A percentile compares a stretch with the other conserved stretches of the same genome.
Conservation (phyloP, 2,329 filamentous ascomycete genomes). For the Fusarium acutatum region DNA sequence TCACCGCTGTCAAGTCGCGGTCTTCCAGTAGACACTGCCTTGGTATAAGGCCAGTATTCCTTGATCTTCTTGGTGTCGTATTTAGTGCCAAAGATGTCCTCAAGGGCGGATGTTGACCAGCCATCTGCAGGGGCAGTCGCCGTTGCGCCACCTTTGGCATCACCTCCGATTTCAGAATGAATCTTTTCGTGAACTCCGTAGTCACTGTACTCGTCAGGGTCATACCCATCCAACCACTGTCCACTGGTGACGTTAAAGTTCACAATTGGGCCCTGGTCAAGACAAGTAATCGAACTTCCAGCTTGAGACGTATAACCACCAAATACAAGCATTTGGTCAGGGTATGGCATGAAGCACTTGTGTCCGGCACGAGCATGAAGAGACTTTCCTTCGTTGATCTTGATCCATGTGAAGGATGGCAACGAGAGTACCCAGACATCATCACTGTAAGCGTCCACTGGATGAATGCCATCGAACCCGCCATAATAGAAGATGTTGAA, state of each 20-base stretch:
- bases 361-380: constrained; percentile 74
- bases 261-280: constrained; percentile 63
- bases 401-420: constrained; percentile 82
- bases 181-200: constrained; percentile 76
- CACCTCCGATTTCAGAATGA: constrained; percentile 72
- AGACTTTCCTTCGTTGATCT: constrained; percentile 55
- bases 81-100: constrained; percentile 59
- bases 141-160: constrained; percentile 73
- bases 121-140: constrained; percentile 68
- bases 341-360: constrained; percentile 77
- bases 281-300: constrained; percentile 50
- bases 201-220: constrained; percentile 66
- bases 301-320: constrained; percentile 66
- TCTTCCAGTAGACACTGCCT: constrained; percentile 37
- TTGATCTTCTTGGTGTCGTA: constrained; percentile 67
- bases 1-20: constrained; percentile 20
- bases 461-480: constrained; percentile 69
- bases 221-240: constrained; percentile 75
- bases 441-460: constrained; percentile 56
- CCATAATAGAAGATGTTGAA: constrained; percentile 89
- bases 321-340: constrained; percentile 81
- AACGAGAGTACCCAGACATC: constrained; percentile 85
- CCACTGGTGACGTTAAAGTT: constrained; percentile 78
- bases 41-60: constrained; percentile 68
- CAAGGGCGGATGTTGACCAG: constrained; percentile 61